Percentiles rank a stretch among this genome's conserved stretches.
Evolutionary conservation across 345 rosid species (phyloP).

Genomic region (Aquilaria yunnanensis): DNA sequence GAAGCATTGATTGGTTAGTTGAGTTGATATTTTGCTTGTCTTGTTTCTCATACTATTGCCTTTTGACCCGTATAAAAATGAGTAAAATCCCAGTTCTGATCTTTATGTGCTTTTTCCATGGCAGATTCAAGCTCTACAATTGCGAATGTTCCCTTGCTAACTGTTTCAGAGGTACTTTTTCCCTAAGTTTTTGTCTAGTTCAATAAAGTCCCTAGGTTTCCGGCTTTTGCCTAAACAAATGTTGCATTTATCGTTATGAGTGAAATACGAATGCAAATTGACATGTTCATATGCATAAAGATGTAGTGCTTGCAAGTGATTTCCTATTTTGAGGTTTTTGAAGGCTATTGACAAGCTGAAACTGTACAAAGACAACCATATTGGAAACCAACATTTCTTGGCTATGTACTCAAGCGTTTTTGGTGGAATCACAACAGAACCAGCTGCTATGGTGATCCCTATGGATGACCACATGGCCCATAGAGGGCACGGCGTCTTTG

Average conservation of each 20-base stretch:
- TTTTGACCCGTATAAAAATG: neutral
- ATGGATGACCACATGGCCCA: constrained; percentile 96
- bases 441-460: constrained; percentile 82
- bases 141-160: constrained; percentile 48
- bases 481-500: constrained; percentile 94
- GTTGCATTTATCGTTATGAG: neutral
- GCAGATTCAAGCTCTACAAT: constrained; percentile 35
- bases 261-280: neutral
- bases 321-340: neutral
- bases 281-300: neutral
- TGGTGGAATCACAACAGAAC: constrained; percentile 76
- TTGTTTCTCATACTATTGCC: neutral
- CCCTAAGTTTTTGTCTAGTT: neutral
- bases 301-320: neutral
- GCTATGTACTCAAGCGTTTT: constrained; percentile 91
- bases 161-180: constrained; percentile 52
- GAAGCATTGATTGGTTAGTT: constrained; percentile 29
- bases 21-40: neutral
- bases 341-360: constrained; percentile 66
- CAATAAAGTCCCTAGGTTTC: neutral
- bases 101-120: neutral
- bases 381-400: constrained; percentile 48
- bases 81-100: neutral
- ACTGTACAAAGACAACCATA: constrained; percentile 29
- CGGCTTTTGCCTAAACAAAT: neutral